A percentile compares a stretch with the other conserved stretches of the same genome.
phyloP scores from a whole-genome alignment of 2,329 filamentous ascomycete genomes.

The Stagonosporopsis rhizophila region DNA sequence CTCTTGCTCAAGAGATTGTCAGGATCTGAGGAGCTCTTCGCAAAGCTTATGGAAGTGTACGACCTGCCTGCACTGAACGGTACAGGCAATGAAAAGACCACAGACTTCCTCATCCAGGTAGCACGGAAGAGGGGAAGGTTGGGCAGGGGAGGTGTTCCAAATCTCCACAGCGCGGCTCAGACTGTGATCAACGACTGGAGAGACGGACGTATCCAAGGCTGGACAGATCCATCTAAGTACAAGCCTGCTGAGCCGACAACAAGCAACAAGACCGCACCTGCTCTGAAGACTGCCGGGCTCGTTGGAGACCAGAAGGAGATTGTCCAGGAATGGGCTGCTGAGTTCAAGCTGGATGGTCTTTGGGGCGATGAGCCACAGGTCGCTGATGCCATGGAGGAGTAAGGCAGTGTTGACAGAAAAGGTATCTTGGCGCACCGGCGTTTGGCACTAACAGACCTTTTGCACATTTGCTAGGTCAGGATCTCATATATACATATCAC shows the following conservation, averaged over 20 bases:
- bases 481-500: conserved; percentile 22
- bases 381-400: conserved; percentile 48
- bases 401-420: conserved; percentile 6
- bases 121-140: conserved; percentile 90
- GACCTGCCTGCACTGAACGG: conserved; percentile 78
- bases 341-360: conserved; percentile 93
- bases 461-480: conserved; percentile 16
- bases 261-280: conserved; percentile 47
- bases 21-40: conserved; percentile 73
- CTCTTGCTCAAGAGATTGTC: conserved; percentile 84
- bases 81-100: conserved; percentile 76
- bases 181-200: conserved; percentile 96
- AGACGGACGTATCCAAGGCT: conserved; percentile 92
- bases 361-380: conserved; percentile 72
- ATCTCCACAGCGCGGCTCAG: conserved; percentile 85
- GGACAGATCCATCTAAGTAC: conserved; percentile 78
- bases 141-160: conserved; percentile 88
- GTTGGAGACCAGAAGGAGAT: conserved; percentile 77
- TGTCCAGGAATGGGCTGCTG: conserved; percentile 89
- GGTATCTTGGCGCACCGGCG: conserved; percentile 20
- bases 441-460: conserved; percentile 11
- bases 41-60: conserved; percentile 84
- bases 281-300: conserved; percentile 35
- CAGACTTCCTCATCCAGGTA: conserved; percentile 92
- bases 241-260: conserved; percentile 58